Base-by-base conservation (phyloP, 2,329 filamentous ascomycete genomes). In the Fusarium fujikuroi region DNA sequence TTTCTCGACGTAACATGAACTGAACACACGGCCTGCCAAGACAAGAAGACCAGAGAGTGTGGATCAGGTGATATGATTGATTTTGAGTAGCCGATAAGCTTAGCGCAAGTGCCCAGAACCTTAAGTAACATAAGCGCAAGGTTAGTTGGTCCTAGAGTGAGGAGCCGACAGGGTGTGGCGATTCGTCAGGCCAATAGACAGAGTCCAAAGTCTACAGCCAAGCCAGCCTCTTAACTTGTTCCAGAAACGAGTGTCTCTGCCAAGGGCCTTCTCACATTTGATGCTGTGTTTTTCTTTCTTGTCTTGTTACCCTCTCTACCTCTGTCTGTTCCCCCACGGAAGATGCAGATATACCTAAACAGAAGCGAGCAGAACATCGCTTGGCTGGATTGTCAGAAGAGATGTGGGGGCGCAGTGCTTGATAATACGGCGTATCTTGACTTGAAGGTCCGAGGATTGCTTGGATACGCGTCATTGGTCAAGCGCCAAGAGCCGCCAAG, bases 401-500 rank as follows among this genome's bases (percentile, higher is more conserved):
- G 36, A 44, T 28, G 50, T 50, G 64, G 70, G 44, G 59, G 18
- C 19, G 21, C 23, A 47, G 44, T 25, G 25, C 39, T 59, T 14
- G 28, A 61, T 52, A 37, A 36, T 43, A 71, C 70, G 54, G 66
- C 66, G 54, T 71, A 46, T 57, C 50, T 63, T 40, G 19, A 39
- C 40, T 67, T 25, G 36, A 44, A 58, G 15, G 32, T 52, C 61
- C 54, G 57, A 59, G n/a, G 23, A 50, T 64, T 32, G 53, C 67
- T 74, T 73, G 66, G 59, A 68, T 46, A 64, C 62, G 70, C 58
- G 71, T 74, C 62, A 74, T 71, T 63, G 25, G 40, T 30, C 62
- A 68, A 68, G 66, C 71, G 74, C 73, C 75, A 76, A 76, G 75
- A 69, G 60, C 56, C 64, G 71, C 71, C 70, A 69, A 73, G 72